A percentile compares a stretch with the other conserved stretches of the same genome.
Conservation (phyloP, 768 basidiomycete genomes). For the Termitomyces sp. region DNA sequence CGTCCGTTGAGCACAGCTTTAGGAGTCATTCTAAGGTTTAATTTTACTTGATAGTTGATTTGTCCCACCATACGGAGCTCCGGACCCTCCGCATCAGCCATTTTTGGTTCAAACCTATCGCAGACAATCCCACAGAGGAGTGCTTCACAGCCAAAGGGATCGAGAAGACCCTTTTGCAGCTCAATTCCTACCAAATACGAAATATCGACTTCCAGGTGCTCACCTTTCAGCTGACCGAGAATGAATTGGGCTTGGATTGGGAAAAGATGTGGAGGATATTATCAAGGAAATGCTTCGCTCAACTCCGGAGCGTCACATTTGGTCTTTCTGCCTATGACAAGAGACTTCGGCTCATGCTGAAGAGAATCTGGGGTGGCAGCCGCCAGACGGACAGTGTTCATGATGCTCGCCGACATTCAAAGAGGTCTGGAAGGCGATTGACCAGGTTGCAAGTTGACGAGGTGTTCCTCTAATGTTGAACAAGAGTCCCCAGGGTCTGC, state of each 20-base stretch:
- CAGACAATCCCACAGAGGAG: conserved; percentile 11
- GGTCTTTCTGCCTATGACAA: conserved; percentile 12
- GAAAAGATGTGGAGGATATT: conserved; percentile 13
- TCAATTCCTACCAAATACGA: conserved; percentile 12
- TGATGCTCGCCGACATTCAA: conserved; percentile 9
- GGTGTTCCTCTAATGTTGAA: not conserved
- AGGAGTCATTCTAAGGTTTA: not conserved
- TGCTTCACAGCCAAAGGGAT: conserved; percentile 14
- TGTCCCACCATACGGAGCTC: conserved; percentile 15
- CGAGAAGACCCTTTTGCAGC: conserved; percentile 14
- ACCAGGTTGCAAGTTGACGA: conserved; percentile 13
- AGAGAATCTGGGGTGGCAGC: conserved; percentile 11
- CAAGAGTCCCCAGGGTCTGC: not conserved
- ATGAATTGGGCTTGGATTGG: conserved; percentile 14
- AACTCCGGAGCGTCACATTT: conserved; percentile 9
- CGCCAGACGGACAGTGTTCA: not conserved
- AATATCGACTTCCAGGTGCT: conserved; percentile 11
- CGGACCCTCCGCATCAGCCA: conserved; percentile 19
- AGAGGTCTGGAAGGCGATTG: conserved; percentile 10
- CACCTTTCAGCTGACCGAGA: conserved; percentile 9
- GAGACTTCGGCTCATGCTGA: conserved; percentile 10
- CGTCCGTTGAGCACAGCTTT: not conserved
- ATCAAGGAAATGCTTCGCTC: conserved; percentile 8
- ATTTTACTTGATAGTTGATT: conserved; percentile 11
- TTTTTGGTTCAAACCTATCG: conserved; percentile 16